These are phyloP conservation scores for Hyphodiscus sp. DNA, from an alignment of 2,329 filamentous ascomycete genomes.

Conservation along the genomic window DNA sequence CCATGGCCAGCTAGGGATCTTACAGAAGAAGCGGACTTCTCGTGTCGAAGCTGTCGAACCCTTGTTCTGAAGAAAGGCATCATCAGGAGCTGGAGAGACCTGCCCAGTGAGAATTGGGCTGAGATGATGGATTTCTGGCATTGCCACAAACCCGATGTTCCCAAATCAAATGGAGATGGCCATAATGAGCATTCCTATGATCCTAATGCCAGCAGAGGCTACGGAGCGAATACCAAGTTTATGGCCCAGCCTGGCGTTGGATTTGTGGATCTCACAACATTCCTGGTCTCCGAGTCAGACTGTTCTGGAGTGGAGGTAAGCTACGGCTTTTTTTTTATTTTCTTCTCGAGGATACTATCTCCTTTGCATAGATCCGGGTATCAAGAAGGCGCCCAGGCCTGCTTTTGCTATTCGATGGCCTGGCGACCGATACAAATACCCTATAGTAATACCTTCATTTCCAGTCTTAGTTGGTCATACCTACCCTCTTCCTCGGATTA, in stretches of 20 bases:
- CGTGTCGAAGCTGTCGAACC: slow-evolving; percentile 38
- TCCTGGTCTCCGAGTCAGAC: slow-evolving; percentile 64
- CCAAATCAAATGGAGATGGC: slow-evolving; percentile 35
- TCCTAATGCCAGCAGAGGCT: slow-evolving; percentile 59
- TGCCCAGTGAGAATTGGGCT: slow-evolving; percentile 96
- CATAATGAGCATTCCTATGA: slow-evolving; percentile 24
- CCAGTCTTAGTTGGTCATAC: slow-evolving; percentile 25
- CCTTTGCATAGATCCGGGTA: slow-evolving; percentile 33
- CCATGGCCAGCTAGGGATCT: slow-evolving; percentile 51
- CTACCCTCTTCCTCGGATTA: slow-evolving; percentile 33
- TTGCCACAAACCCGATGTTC: slow-evolving; percentile 81
- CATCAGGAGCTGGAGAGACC: slow-evolving; percentile 71
- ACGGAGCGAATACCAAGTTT: slow-evolving; percentile 74
- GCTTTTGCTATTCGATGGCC: slow-evolving; percentile 41
- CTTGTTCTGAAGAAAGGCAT: slow-evolving; percentile 33
- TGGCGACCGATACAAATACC: slow-evolving; percentile 65
- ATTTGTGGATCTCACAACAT: slow-evolving; percentile 73
- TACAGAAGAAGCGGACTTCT: slow-evolving; percentile 25
- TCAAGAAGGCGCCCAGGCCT: slow-evolving; percentile 58
- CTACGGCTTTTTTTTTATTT: slow-evolving; percentile 6
- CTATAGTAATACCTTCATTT: slow-evolving; percentile 42
- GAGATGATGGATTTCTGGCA: slow-evolving; percentile 99
- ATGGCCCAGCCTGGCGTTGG: slow-evolving; percentile 59
- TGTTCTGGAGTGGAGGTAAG: slow-evolving; percentile 40
- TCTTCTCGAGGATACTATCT: slow-evolving; percentile 1